These are phyloP conservation scores for Drosera spatulata DNA, from an alignment of 179 eudicot genomes.

Conservation along the genomic window DNA sequence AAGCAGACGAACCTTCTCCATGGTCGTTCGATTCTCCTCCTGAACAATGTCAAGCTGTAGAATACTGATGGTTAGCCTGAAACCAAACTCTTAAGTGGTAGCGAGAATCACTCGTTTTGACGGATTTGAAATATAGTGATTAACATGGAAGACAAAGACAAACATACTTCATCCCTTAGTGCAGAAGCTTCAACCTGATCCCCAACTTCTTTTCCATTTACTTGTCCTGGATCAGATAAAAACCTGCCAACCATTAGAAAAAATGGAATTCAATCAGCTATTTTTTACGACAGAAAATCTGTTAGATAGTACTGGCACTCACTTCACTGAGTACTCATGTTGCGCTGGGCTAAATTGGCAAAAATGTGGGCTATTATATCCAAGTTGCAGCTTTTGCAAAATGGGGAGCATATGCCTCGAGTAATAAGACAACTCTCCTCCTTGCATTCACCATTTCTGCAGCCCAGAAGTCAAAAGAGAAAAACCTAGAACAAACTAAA, in stretches of 20 bases:
- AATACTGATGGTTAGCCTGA: constrained; percentile 1
- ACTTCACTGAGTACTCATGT: neutral
- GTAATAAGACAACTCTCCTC: too few species aligned
- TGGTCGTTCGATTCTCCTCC: constrained; percentile 63
- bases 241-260: constrained; percentile 38
- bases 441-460: too few species aligned
- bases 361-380: too few species aligned
- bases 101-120: neutral
- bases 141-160: neutral
- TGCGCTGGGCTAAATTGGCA: too few species aligned
- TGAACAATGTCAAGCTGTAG: constrained; percentile 90
- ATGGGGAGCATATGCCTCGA: too few species aligned
- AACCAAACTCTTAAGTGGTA: constrained; percentile 2
- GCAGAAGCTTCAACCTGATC: constrained; percentile 71
- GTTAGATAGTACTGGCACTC: too few species aligned
- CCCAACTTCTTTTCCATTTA: constrained; percentile 32
- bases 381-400: too few species aligned
- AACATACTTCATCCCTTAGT: constrained; percentile 71
- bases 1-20: constrained; percentile 47
- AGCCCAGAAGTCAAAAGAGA: too few species aligned
- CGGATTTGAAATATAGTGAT: neutral
- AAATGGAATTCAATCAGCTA: neutral
- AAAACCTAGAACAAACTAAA: too few species aligned
- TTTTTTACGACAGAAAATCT: too few species aligned
- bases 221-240: constrained; percentile 36